phyloP scores from a whole-genome alignment of 176 grass and related monocot species.

The Carex parvula region DNA sequence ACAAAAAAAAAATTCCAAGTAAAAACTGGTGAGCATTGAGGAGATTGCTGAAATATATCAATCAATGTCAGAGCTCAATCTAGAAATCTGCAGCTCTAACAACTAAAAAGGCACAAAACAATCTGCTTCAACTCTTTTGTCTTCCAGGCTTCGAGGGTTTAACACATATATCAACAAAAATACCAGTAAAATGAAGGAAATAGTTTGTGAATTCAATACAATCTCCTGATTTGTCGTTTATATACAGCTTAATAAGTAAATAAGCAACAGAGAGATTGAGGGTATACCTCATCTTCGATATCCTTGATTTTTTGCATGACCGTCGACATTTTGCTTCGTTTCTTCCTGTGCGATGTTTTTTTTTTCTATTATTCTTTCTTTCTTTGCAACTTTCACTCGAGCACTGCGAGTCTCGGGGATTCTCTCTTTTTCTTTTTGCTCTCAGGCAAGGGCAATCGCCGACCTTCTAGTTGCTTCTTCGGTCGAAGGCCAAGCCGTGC shows the following conservation, averaged over 20 bases:
- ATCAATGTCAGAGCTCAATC: neutral
- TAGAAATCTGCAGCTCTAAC: neutral
- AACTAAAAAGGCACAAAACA: neutral
- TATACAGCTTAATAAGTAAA: neutral
- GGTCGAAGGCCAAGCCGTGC: neutral
- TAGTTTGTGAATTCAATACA: neutral
- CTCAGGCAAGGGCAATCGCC: neutral
- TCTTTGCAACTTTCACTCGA: neutral
- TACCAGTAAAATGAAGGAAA: neutral
- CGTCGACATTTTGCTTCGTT: conserved; percentile 55
- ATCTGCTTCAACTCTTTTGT: neutral
- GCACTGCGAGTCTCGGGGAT: neutral
- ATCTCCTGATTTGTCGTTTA: neutral
- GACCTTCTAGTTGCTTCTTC: conserved; percentile 10
- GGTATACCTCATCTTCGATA: conserved; percentile 93
- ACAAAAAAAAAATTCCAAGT: neutral
- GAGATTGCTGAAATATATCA: neutral
- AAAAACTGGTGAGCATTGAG: neutral
- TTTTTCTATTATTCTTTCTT: neutral
- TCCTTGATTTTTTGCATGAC: conserved; percentile 99
- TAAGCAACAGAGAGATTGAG: neutral
- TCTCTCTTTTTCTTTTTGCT: neutral
- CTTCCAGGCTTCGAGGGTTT: neutral
- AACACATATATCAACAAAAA: neutral
- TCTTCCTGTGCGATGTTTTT: neutral